A percentile compares a stretch with the other conserved stretches of the same genome.
Conservation (phyloP, 73 alveolate genomes). For the Urostyla sp. region DNA sequence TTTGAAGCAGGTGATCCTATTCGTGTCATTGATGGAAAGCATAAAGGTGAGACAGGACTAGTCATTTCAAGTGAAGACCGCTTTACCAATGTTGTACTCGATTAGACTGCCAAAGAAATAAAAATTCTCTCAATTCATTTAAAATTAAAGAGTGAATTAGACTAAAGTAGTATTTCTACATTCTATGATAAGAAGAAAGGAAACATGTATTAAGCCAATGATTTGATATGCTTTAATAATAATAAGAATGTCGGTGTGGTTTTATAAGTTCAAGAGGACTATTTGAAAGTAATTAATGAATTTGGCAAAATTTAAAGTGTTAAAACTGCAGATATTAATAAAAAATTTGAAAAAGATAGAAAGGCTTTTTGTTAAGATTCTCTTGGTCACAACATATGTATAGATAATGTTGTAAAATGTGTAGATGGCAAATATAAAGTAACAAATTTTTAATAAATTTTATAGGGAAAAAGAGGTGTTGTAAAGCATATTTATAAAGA, state of each 20-base stretch:
- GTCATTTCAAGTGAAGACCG: constrained; percentile 63
- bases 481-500: constrained; percentile 75
- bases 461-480: constrained; percentile 82
- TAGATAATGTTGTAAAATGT: constrained; percentile 83
- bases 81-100: constrained; percentile 73
- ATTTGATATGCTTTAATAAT: constrained; percentile 78
- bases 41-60: constrained; percentile 88
- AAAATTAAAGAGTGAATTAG: constrained; percentile 73
- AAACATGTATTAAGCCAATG: constrained; percentile 76
- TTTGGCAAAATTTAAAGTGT: constrained; percentile 76
- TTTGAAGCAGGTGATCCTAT: constrained; percentile 90
- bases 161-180: constrained; percentile 21
- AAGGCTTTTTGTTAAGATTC: constrained; percentile 74
- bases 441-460: no score
- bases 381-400: constrained; percentile 75
- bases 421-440: constrained; percentile 74
- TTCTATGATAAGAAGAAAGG: constrained; percentile 56
- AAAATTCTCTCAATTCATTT: constrained; percentile 71
- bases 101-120: constrained; percentile 72
- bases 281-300: constrained; percentile 74
- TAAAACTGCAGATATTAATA: constrained; percentile 76
- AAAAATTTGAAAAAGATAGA: constrained; percentile 58
- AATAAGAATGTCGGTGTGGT: constrained; percentile 81
- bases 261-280: constrained; percentile 75
- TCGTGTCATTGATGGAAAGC: constrained; percentile 81